Conservation (phyloP, 371 early-diverging fungal species). For the Mucor lusitanicus region DNA sequence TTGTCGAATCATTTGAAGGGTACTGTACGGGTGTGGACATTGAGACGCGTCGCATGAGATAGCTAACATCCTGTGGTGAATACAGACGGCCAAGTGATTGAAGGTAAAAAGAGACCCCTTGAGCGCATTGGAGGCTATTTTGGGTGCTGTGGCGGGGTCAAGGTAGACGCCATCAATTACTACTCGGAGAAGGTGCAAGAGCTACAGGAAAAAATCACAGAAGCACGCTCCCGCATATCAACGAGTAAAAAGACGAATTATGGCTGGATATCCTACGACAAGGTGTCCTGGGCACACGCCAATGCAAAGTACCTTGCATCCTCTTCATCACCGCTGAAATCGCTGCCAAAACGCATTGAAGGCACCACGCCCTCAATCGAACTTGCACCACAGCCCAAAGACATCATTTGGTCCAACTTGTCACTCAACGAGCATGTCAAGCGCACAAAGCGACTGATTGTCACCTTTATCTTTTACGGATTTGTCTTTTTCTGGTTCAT, state of each 20-base stretch:
- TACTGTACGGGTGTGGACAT: no score
- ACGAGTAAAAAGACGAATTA: slow-evolving; percentile 65
- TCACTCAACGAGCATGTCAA: slow-evolving; percentile 61
- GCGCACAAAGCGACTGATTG: slow-evolving; percentile 56
- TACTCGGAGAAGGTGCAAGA: slow-evolving; percentile 65
- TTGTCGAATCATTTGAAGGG: slow-evolving; percentile 62
- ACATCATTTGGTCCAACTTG: slow-evolving; percentile 82
- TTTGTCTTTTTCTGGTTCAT: slow-evolving; percentile 72
- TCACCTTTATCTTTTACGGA: slow-evolving; percentile 54
- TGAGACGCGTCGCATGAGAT: no score
- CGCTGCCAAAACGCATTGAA: slow-evolving; percentile 8
- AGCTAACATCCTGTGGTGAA: no score
- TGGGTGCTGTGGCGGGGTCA: slow-evolving; percentile 52
- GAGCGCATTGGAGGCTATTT: slow-evolving; percentile 41
- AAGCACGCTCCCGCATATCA: slow-evolving; percentile 47
- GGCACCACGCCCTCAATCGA: slow-evolving; percentile 27
- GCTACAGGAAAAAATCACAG: slow-evolving; percentile 65
- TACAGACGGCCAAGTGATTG: slow-evolving; percentile 47
- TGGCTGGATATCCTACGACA: slow-evolving; percentile 75
- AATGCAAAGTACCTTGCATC: slow-evolving; percentile 48
- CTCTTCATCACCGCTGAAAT: slow-evolving; percentile 7
- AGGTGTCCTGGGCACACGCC: slow-evolving; percentile 63
- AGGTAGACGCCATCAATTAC: slow-evolving; percentile 79
- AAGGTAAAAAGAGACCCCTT: slow-evolving; percentile 52
- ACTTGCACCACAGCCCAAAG: slow-evolving; percentile 74